These are phyloP conservation scores for Penicillium concentricum DNA, from an alignment of 2,329 filamentous ascomycete genomes.

Conservation along the genomic window DNA sequence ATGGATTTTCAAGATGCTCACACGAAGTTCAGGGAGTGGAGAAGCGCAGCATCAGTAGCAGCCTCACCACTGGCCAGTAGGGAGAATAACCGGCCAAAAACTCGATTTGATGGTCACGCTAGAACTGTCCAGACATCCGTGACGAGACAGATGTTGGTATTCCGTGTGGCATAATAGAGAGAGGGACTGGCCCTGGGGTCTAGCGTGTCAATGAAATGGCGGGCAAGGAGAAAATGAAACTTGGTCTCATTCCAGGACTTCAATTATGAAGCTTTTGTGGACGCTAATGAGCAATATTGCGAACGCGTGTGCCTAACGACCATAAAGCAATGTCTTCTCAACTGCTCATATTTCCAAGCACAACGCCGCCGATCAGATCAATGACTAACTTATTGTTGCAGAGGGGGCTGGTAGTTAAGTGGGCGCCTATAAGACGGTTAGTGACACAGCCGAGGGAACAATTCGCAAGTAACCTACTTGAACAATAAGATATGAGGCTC, in stretches of 20 bases:
- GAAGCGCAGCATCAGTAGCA: constrained; percentile 72
- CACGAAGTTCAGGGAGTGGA: constrained; percentile 59
- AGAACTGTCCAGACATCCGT: not conserved
- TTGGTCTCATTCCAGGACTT: constrained; percentile 31
- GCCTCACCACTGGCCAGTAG: constrained; percentile 80
- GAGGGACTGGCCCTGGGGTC: constrained; percentile 3
- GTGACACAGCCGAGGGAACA: constrained; percentile 18
- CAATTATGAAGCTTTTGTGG: constrained; percentile 26
- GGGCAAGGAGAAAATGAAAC: constrained; percentile 14
- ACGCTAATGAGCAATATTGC: constrained; percentile 22
- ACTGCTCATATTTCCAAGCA: constrained; percentile 9
- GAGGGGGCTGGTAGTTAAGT: constrained; percentile 77
- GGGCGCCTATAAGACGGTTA: constrained; percentile 60
- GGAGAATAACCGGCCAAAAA: constrained; percentile 74
- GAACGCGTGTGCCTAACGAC: constrained; percentile 17
- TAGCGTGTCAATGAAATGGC: constrained; percentile 10
- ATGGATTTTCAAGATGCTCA: constrained; percentile 21
- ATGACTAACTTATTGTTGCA: constrained; percentile 33
- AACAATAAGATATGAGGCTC: constrained; percentile 98
- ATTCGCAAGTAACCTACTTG: constrained; percentile 67
- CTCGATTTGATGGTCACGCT: constrained; percentile 45
- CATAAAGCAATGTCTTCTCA: constrained; percentile 4
- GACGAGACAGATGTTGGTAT: not conserved
- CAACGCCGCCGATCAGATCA: constrained; percentile 14
- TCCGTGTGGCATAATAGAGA: constrained; percentile 6